phyloP scores from a whole-genome alignment of 768 basidiomycete genomes.

The Leccinum incarnatum region DNA sequence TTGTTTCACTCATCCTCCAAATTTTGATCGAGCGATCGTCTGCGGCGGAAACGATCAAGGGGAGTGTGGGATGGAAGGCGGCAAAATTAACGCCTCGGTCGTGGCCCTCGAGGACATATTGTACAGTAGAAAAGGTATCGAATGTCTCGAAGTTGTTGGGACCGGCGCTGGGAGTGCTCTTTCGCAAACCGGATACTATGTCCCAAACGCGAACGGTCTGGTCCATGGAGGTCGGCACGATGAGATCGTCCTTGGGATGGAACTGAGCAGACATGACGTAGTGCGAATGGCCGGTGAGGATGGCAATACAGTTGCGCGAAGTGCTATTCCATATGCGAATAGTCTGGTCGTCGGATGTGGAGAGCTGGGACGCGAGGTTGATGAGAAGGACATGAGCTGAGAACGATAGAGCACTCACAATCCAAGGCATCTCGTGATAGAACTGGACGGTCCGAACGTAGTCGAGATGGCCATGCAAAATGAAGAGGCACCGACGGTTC shows the following conservation, averaged over 20 bases:
- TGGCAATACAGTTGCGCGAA: conserved; percentile 94
- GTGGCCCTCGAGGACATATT: conserved; percentile 96
- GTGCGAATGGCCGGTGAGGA: conserved; percentile 98
- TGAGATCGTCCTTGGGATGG: conserved; percentile 97
- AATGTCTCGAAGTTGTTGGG: conserved; percentile 82
- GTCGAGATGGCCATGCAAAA: conserved; percentile 90
- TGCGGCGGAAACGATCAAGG: conserved; percentile 93
- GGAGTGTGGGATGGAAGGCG: conserved; percentile 94
- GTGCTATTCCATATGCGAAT: conserved; percentile 99
- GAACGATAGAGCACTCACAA: conserved; percentile 54
- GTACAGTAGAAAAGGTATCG: conserved; percentile 91
- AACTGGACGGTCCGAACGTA: conserved; percentile 97
- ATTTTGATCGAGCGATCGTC: conserved; percentile 98
- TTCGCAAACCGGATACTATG: conserved; percentile 96
- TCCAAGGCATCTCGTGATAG: conserved; percentile 99
- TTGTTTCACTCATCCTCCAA: conserved; percentile 99
- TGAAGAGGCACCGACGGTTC: conserved; percentile 86
- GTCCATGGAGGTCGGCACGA: conserved; percentile 98
- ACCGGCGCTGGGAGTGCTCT: conserved; percentile 64
- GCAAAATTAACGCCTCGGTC: conserved; percentile 98
- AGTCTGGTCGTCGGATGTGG: conserved; percentile 95
- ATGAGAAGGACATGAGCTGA: conserved; percentile 17
- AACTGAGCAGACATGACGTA: conserved; percentile 99
- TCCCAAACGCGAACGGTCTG: conserved; percentile 99
- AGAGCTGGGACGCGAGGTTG: conserved; percentile 51